Base-by-base conservation (phyloP, 768 basidiomycete genomes). In the Scleroderma bovista region DNA sequence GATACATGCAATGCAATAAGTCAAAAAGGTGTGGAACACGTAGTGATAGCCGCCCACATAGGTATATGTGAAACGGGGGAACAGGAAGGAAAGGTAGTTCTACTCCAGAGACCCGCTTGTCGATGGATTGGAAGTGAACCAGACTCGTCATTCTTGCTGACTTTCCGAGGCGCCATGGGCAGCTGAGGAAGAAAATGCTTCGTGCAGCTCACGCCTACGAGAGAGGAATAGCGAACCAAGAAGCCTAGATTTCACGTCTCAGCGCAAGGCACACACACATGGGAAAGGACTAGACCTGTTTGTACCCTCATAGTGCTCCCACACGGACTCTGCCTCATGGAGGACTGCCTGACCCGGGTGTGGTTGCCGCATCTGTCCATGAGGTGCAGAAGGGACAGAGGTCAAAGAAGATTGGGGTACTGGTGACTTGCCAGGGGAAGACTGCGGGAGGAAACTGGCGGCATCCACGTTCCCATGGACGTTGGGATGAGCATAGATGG, bases 191-290 rank as follows among this genome's bases (percentile, higher is more conserved):
- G 43, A 39, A 22, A 26, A 19, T 24, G 19, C 43, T 6, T 29
- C 56, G 41, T 61, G 53, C 7, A 70, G 57, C 37, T 60, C 61
- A 48, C 66, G 70, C 53, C 76, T 75, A 37, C 87, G 79, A 45
- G 75, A 81, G 44, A 88, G 75, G 57, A 89, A 80, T 38, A 85
- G 63, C 1, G 78, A 79, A 32, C 86, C 80, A 36, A 90, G 63
- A 10, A 81, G 59, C 61, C 88, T 89, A 56, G 36, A 33, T 39
- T 38, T 60, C 22, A 57, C 47, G 20, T 39, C 39, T 60, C 22
- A 57, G 51, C 26, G 42, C 20, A 48, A 22, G 46, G 7, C 33
- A 31, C 42, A 17, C 15, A 20, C 33, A 52, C 31, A 44, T 44
- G 38, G 19, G 36, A 29, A 44, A 20, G 39, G 9, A n/a, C 51